A percentile compares a stretch with the other conserved stretches of the same genome.
These are phyloP conservation scores for Solanum sparsipilum DNA, from an alignment of 257 asterid genomes.

Conservation along the genomic window DNA sequence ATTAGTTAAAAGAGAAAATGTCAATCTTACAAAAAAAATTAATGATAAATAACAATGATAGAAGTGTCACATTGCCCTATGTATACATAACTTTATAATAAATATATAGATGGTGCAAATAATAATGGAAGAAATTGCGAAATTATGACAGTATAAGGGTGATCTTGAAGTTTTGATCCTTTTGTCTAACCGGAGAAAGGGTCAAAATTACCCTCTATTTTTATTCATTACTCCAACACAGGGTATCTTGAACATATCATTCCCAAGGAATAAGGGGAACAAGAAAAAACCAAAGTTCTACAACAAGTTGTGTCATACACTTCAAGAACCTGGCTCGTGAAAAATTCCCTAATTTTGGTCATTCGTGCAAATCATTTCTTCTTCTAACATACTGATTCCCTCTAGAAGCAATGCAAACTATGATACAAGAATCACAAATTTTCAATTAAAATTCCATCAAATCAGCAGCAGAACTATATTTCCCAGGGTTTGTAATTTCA, in stretches of 20 bases:
- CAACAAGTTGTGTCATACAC: too few species aligned
- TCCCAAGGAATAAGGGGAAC: not conserved
- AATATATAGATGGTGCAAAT: too few species aligned
- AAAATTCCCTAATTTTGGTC: not conserved
- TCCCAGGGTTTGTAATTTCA: not conserved
- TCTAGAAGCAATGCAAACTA: not conserved
- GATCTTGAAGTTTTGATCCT: not conserved
- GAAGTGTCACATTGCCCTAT: not conserved
- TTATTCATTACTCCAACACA: not conserved
- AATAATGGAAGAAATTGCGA: too few species aligned
- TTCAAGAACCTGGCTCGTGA: too few species aligned
- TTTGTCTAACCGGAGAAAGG: too few species aligned
- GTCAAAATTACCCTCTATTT: not conserved
- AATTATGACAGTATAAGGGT: not conserved
- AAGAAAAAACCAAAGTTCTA: too few species aligned
- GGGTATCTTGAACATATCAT: not conserved
- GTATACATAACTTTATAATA: not conserved
- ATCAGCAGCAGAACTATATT: not conserved
- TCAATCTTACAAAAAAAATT: too few species aligned
- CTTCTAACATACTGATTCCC: not conserved
- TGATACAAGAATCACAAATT: not conserved
- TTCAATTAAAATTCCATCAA: not conserved
- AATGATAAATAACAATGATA: not conserved
- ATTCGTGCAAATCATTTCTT: not conserved
- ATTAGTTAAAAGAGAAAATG: not conserved